These are phyloP conservation scores for Ilyonectria sp. DNA, from an alignment of 2,329 filamentous ascomycete genomes.

Conservation along the genomic window DNA sequence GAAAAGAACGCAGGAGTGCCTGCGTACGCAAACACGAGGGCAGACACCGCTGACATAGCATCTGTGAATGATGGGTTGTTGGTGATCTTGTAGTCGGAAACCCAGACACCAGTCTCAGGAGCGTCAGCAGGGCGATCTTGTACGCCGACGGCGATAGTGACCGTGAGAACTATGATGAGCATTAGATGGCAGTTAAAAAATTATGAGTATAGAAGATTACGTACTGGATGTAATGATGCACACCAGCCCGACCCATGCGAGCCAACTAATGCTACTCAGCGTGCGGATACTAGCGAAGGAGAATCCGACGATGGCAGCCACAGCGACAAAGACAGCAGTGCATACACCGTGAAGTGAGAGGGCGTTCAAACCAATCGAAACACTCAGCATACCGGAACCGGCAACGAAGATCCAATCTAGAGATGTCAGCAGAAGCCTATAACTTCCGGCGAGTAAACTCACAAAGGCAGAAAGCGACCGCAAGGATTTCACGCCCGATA, in stretches of 20 bases:
- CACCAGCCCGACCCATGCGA: background rate
- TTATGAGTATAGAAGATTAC: background rate
- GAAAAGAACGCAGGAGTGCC: conserved; percentile 51
- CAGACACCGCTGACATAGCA: background rate
- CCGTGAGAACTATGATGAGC: background rate
- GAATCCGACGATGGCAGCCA: background rate
- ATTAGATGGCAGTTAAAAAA: background rate
- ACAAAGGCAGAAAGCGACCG: conserved; percentile 53
- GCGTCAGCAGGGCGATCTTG: background rate
- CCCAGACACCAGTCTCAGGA: conserved; percentile 11
- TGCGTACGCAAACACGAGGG: background rate
- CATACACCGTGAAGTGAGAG: background rate
- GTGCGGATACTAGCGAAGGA: background rate
- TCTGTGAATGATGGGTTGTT: background rate
- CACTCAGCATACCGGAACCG: background rate
- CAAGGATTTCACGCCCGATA: conserved; percentile 59
- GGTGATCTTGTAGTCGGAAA: background rate
- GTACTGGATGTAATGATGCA: background rate
- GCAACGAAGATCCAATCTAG: background rate
- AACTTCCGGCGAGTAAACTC: background rate
- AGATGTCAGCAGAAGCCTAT: background rate
- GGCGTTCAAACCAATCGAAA: background rate
- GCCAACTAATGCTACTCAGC: background rate
- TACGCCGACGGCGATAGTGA: background rate
- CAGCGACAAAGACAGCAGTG: background rate